Evolutionary conservation across 768 basidiomycete species (phyloP).

Genomic region (Leccinum subtestaceum): DNA sequence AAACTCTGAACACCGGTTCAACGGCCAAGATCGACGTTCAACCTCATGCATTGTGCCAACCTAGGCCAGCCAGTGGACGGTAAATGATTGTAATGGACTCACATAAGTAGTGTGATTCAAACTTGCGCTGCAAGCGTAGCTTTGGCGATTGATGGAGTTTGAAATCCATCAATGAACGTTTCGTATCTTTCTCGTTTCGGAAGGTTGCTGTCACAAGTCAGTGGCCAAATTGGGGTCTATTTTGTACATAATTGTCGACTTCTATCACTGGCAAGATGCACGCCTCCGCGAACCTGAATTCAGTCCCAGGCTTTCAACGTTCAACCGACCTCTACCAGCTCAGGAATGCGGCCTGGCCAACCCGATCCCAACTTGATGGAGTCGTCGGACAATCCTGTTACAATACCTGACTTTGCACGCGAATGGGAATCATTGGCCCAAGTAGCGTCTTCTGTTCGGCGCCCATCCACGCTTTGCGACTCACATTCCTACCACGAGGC

Average conservation of each 20-base stretch:
- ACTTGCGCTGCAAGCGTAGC: too few relatives aligned
- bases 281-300: neutral
- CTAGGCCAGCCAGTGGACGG: too few relatives aligned
- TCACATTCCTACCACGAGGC: constrained; percentile 17
- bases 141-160: too few relatives aligned
- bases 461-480: constrained; percentile 21
- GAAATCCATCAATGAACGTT: too few relatives aligned
- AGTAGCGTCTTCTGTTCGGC: constrained; percentile 24
- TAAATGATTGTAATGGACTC: neutral
- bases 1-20: too few relatives aligned
- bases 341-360: constrained; percentile 11
- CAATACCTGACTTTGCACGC: constrained; percentile 18
- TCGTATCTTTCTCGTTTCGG: too few relatives aligned
- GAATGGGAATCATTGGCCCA: constrained; percentile 17
- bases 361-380: neutral
- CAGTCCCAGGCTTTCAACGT: neutral
- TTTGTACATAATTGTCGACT: neutral
- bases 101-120: too few relatives aligned
- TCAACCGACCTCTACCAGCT: neutral
- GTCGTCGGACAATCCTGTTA: neutral
- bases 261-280: neutral
- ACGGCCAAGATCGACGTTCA: too few relatives aligned
- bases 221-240: neutral
- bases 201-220: neutral
- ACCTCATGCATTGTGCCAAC: too few relatives aligned